phyloP scores from a whole-genome alignment of 306 rosid species.

The Macrotyloma uniflorum region DNA sequence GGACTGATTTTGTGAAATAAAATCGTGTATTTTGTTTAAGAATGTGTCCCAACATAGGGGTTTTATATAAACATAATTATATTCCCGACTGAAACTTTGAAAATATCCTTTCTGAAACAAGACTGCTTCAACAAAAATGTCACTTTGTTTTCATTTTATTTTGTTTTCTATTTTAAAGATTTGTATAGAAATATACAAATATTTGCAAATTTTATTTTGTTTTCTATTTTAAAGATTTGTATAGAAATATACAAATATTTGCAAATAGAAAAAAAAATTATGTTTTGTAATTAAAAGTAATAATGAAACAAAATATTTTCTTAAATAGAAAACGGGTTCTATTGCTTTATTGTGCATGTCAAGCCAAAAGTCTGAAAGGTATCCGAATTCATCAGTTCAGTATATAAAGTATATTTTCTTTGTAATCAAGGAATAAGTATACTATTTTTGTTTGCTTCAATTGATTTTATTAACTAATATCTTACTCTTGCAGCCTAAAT shows the following conservation, averaged over 20 bases:
- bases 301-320: not conserved
- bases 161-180: not conserved
- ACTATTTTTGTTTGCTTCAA: not conserved
- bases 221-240: too few species aligned
- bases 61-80: too few species aligned
- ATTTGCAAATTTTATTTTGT: too few species aligned
- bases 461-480: slow-evolving; percentile 3
- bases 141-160: not conserved
- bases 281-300: not conserved
- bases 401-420: not conserved
- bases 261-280: not conserved
- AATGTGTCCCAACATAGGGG: too few species aligned
- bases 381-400: not conserved
- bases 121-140: not conserved
- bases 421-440: not conserved
- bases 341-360: not conserved
- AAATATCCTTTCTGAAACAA: too few species aligned
- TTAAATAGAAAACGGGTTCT: not conserved
- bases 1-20: not conserved
- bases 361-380: slow-evolving; percentile 3
- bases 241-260: not conserved
- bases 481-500: slow-evolving; percentile 70
- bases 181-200: too few species aligned
- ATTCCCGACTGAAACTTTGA: too few species aligned
- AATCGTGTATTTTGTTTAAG: slow-evolving; percentile 11